Evolutionary conservation across 140 eudicot species (phyloP), one percentile per base, ranked within the genome.

Genomic region (Anethum foeniculum): DNA sequence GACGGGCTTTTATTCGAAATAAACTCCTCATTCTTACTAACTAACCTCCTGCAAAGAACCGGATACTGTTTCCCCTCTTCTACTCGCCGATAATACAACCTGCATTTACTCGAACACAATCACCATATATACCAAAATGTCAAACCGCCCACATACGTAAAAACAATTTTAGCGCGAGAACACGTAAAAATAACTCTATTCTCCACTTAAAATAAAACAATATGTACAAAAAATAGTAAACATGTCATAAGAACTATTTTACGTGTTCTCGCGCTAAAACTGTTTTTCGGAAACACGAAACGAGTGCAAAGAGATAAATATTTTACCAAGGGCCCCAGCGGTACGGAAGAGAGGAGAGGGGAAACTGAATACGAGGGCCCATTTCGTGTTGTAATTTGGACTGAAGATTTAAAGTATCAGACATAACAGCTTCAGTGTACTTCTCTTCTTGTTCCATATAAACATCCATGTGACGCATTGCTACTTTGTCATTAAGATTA

Each of bases 361-460:
- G 88, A 44, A 81, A 81, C 12, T 90, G 81, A 71, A 94, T 79
- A 39, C 98, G 93, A 46, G 98, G 88, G 68, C 95, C 97, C 90
- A 94, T 94, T 82, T 94, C 97, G 9, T 92, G 83, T 71, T 88
- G 96, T 64, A 94, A 93, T 58, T 92, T 94, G 47, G 97, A 88
- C 77, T 89, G 96, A n/a, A 92, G 80, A 30, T 90, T 90, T 34
- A 84, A 89, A 34, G 96, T 86, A 76, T 86, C 96, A 76, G 88
- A 78, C 90, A 92, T 85, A 65, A 92, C 97, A n/a, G 97, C 97
- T 80, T 94, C 97, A 11, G 92, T 89, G 83, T 94, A 94, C 88
- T 92, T 94, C 81, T 94, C 97, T 77, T 92, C 98, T 82, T 89
- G 98, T 78, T 94, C 98, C 94, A 94, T 90, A 85, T 89, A 90